phyloP scores from a whole-genome alignment of 2,329 filamentous ascomycete species.

The Elsinoe perseae region DNA sequence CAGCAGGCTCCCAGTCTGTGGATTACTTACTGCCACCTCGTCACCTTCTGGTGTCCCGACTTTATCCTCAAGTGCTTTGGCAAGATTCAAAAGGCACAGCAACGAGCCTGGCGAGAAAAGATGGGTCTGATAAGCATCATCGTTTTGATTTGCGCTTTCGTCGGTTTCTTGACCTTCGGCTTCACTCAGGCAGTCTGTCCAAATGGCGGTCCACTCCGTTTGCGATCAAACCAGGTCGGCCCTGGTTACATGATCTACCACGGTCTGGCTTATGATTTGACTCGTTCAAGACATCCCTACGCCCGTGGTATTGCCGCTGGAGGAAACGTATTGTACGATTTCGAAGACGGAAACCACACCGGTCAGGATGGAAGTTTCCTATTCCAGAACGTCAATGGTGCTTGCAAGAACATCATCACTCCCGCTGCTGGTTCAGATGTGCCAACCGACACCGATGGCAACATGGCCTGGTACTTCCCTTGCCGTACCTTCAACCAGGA shows the following conservation, averaged over 20 bases:
- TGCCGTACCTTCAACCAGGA: conserved; percentile 90
- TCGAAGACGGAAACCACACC: conserved; percentile 64
- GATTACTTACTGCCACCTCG: conserved; percentile 88
- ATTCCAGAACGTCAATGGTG: conserved; percentile 97
- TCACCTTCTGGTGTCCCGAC: conserved; percentile 92
- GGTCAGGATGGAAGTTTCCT: conserved; percentile 94
- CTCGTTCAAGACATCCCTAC: conserved; percentile 65
- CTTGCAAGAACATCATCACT: conserved; percentile 86
- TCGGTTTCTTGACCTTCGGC: conserved; percentile 93
- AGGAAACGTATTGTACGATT: conserved; percentile 78
- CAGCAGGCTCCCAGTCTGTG: conserved; percentile 77
- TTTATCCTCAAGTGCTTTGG: conserved; percentile 79
- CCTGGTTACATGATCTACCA: conserved; percentile 93
- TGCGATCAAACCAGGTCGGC: conserved; percentile 75
- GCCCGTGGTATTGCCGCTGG: conserved; percentile 67
- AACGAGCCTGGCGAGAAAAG: conserved; percentile 94
- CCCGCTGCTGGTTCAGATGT: conserved; percentile 63
- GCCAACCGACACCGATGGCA: conserved; percentile 62
- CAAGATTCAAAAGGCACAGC: conserved; percentile 75
- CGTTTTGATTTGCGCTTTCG: conserved; percentile 72
- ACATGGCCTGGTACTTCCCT: conserved; percentile 95
- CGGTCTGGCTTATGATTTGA: conserved; percentile 79
- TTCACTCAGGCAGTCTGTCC: conserved; percentile 87
- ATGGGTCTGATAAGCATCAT: conserved; percentile 96
- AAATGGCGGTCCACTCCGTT: conserved; percentile 54